Evolutionary conservation across 345 rosid species (phyloP).

Genomic region (Leavenworthia alabamica): DNA sequence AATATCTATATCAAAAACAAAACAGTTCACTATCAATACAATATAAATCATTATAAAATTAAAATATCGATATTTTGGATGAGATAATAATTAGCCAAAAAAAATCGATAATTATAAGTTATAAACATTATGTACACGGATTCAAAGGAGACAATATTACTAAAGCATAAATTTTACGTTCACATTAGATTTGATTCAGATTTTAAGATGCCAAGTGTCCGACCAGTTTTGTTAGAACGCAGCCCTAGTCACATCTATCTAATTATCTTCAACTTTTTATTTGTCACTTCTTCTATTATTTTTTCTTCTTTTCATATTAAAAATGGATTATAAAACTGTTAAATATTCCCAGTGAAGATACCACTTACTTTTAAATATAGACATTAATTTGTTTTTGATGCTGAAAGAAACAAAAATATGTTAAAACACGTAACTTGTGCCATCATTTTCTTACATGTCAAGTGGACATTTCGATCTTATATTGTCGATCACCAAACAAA

Average conservation of each 20-base stretch:
- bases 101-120: background rate
- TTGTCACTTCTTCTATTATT: background rate
- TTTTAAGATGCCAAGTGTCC: conserved; percentile 13
- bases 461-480: background rate
- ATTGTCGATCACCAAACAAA: background rate
- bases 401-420: background rate
- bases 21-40: background rate
- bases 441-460: conserved; percentile 9
- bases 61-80: background rate
- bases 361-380: background rate
- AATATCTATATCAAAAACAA: background rate
- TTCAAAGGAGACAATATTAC: conserved; percentile 15
- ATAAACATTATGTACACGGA: background rate
- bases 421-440: background rate
- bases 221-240: conserved; percentile 9
- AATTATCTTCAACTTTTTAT: conserved; percentile 9
- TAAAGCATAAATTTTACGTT: conserved; percentile 2
- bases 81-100: background rate
- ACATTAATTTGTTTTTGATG: background rate
- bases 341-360: conserved; percentile 5
- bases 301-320: conserved; percentile 1
- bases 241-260: conserved; percentile 29
- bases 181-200: conserved; percentile 15
- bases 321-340: conserved; percentile 1
- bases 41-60: background rate